phyloP scores from a whole-genome alignment of 2,329 filamentous ascomycete species.

The Phyllosticta citriasiana region DNA sequence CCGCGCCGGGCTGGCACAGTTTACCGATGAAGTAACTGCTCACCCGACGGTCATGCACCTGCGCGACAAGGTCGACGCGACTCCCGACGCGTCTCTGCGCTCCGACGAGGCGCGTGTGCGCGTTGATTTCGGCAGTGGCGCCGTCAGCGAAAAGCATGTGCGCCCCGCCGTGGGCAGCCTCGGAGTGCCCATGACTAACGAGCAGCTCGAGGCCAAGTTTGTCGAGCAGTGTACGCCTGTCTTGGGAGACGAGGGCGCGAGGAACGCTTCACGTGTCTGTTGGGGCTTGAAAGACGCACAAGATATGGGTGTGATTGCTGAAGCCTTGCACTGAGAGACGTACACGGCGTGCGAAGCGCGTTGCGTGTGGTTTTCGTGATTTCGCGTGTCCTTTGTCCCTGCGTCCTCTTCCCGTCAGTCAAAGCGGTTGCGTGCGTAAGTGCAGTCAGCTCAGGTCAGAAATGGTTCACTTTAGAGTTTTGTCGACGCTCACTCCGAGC shows the following conservation, averaged over 20 bases:
- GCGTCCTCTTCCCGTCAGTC: not conserved
- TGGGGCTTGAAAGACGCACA: conserved; percentile 10
- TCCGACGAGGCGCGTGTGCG: conserved; percentile 35
- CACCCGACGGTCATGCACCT: conserved; percentile 32
- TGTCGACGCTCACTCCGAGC: not conserved
- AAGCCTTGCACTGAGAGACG: not conserved
- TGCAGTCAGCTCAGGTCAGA: not conserved
- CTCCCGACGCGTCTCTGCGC: conserved; percentile 29
- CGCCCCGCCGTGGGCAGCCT: conserved; percentile 43
- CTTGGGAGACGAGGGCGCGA: conserved; percentile 29
- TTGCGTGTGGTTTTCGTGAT: not conserved
- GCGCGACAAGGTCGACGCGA: conserved; percentile 37
- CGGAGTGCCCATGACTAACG: conserved; percentile 38
- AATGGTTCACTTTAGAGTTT: not conserved
- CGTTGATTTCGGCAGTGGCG: conserved; percentile 28
- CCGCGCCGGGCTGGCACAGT: conserved; percentile 42
- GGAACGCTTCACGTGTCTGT: conserved; percentile 19
- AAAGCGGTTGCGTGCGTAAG: not conserved
- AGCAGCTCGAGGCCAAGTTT: conserved; percentile 40
- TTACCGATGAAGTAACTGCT: conserved; percentile 39
- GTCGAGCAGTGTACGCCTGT: conserved; percentile 36
- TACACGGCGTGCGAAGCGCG: not conserved
- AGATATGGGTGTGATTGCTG: not conserved
- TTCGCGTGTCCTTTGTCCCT: not conserved
- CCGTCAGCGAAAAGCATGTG: conserved; percentile 32